phyloP scores from a whole-genome alignment of 495 filamentous ascomycete genomes.

The Penicillium steckii region DNA sequence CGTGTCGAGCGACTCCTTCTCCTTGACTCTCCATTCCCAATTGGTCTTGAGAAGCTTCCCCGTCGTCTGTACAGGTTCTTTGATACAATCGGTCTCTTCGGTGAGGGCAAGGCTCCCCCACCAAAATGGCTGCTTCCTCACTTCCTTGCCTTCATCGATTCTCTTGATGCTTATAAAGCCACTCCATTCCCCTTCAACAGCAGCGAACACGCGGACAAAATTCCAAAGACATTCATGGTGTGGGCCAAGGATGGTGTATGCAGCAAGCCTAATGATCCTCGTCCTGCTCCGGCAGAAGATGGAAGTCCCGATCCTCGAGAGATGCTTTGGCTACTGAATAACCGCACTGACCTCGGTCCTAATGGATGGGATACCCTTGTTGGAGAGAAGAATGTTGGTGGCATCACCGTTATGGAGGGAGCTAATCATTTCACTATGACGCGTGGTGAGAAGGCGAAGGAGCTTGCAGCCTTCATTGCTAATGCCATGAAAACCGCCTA shows the following conservation, averaged over 20 bases:
- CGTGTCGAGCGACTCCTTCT: constrained; percentile 71
- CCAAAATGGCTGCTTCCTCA: constrained; percentile 82
- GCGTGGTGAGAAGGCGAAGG: constrained; percentile 35
- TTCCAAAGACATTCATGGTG: constrained; percentile 65
- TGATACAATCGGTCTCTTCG: constrained; percentile 75
- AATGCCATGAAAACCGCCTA: constrained; percentile 21
- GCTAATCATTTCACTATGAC: constrained; percentile 48
- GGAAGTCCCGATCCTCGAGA: constrained; percentile 52
- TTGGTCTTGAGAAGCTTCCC: constrained; percentile 75
- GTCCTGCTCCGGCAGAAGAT: constrained; percentile 66
- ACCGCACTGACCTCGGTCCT: constrained; percentile 73
- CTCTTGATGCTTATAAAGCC: constrained; percentile 70
- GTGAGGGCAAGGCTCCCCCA: constrained; percentile 62
- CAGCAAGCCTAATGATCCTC: constrained; percentile 64
- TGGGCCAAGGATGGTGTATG: constrained; percentile 85
- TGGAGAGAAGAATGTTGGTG: constrained; percentile 63
- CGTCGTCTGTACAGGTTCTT: constrained; percentile 76
- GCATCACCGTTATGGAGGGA: constrained; percentile 45
- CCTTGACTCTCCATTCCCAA: constrained; percentile 79
- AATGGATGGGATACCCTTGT: constrained; percentile 80
- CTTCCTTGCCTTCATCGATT: constrained; percentile 73
- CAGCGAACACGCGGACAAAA: constrained; percentile 39
- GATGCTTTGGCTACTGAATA: constrained; percentile 76
- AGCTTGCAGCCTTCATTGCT: constrained; percentile 35
- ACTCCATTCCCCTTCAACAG: constrained; percentile 37